Conservation (phyloP, 768 basidiomycete species). For the Candolleomyces aberdarensis region DNA sequence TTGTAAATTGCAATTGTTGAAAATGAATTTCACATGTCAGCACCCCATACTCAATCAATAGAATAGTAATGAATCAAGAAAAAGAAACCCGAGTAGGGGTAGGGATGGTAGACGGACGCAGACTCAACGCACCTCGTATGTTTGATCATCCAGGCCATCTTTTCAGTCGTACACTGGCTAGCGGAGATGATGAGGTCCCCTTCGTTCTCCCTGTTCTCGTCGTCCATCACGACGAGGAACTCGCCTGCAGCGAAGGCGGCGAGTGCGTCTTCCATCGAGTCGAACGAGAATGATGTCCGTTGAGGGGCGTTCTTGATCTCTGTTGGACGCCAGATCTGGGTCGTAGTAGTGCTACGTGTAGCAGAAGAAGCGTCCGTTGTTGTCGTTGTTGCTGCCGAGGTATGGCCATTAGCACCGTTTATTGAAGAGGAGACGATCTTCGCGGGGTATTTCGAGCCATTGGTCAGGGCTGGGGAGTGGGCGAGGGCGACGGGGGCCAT, state of each 20-base stretch:
- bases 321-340: constrained; percentile 33
- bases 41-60: background rate
- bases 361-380: constrained; percentile 13
- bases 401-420: no score
- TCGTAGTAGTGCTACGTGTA: background rate
- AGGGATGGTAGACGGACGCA: background rate
- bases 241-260: constrained; percentile 75
- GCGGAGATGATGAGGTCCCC: constrained; percentile 94
- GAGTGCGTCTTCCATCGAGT: constrained; percentile 77
- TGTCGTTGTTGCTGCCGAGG: no score
- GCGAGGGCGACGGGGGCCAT: constrained; percentile 31
- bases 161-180: constrained; percentile 80
- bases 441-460: constrained; percentile 1
- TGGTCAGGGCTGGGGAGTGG: constrained; percentile 2
- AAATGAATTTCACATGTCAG: constrained; percentile 21
- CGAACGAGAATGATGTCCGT: constrained; percentile 61
- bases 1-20: constrained; percentile 3
- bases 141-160: constrained; percentile 99
- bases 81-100: background rate
- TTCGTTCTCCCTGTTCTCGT: constrained; percentile 94
- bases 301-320: constrained; percentile 22
- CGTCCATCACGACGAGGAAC: constrained; percentile 97
- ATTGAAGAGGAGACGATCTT: constrained; percentile 5
- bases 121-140: constrained; percentile 72
- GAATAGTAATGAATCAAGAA: background rate